Percentiles rank a stretch among this genome's conserved stretches.
phyloP scores from a whole-genome alignment of 805 yeast species.

The Sungouiozyma ichnusensis region DNA sequence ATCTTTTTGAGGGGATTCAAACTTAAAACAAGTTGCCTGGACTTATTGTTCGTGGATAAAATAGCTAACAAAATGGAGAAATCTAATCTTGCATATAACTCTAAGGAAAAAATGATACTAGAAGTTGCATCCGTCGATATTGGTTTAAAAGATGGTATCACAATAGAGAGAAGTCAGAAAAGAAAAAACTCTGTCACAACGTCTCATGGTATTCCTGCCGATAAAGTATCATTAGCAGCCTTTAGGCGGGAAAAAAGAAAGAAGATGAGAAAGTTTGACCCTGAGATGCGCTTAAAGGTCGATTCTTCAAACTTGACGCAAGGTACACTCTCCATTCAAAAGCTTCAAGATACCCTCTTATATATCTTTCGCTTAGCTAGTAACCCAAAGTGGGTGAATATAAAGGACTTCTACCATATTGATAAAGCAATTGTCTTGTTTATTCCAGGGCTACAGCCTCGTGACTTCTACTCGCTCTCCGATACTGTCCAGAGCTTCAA shows the following conservation, averaged over 20 bases:
- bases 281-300: neutral
- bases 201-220: no score
- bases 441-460: constrained; percentile 52
- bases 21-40: no score
- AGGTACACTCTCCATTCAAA: constrained; percentile 27
- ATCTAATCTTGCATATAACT: no score
- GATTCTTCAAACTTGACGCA: constrained; percentile 21
- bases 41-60: no score
- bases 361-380: constrained; percentile 5
- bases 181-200: no score
- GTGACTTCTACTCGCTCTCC: constrained; percentile 32
- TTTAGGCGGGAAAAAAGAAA: neutral
- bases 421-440: constrained; percentile 47
- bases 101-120: neutral
- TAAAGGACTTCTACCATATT: constrained; percentile 39
- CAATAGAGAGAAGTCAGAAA: neutral
- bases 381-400: constrained; percentile 39
- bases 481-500: constrained; percentile 9
- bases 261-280: neutral
- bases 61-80: no score
- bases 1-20: no score
- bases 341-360: constrained; percentile 31
- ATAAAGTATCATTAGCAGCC: no score
- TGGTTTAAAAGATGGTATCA: neutral
- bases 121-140: neutral